A percentile compares a stretch with the other conserved stretches of the same genome.
These are phyloP conservation scores for Puccinia polysora DNA, from an alignment of 1,284 basidiomycete species.

Conservation along the genomic window DNA sequence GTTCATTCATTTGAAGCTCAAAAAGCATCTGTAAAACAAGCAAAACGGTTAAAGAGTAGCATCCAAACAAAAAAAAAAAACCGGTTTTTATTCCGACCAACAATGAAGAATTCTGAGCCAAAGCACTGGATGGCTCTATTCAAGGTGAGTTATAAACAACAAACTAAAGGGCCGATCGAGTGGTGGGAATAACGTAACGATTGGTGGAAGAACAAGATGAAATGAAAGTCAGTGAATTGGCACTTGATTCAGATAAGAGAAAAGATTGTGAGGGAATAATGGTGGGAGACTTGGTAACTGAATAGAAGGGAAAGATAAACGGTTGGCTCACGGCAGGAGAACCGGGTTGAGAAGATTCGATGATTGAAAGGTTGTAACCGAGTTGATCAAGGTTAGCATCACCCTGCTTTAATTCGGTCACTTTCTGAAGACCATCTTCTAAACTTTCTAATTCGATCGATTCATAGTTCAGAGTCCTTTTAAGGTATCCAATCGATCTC, in stretches of 20 bases:
- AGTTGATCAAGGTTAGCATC: slow-evolving; percentile 58
- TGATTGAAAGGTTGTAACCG: slow-evolving; percentile 64
- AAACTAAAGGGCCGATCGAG: neutral
- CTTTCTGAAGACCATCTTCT: slow-evolving; percentile 60
- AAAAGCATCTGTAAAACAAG: too few relatives aligned
- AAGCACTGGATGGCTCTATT: neutral
- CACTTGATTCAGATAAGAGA: too few relatives aligned
- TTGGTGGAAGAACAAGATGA: neutral
- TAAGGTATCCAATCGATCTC: slow-evolving; percentile 61
- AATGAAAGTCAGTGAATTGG: too few relatives aligned
- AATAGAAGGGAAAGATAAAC: neutral
- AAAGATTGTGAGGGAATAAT: too few relatives aligned
- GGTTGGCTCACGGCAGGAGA: slow-evolving; percentile 57
- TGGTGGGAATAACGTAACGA: neutral
- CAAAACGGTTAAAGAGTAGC: too few relatives aligned
- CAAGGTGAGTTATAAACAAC: slow-evolving; percentile 10
- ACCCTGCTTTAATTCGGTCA: slow-evolving; percentile 51
- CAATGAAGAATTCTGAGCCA: neutral
- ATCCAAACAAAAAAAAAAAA: too few relatives aligned
- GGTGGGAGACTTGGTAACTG: too few relatives aligned
- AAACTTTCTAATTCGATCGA: slow-evolving; percentile 67
- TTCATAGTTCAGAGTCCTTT: slow-evolving; percentile 71
- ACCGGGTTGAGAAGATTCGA: slow-evolving; percentile 83
- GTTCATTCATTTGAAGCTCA: too few relatives aligned
- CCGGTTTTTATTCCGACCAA: too few relatives aligned